Evolutionary conservation across 108 stramenopile species (phyloP).

Genomic region (Conticribra weissflogii): DNA sequence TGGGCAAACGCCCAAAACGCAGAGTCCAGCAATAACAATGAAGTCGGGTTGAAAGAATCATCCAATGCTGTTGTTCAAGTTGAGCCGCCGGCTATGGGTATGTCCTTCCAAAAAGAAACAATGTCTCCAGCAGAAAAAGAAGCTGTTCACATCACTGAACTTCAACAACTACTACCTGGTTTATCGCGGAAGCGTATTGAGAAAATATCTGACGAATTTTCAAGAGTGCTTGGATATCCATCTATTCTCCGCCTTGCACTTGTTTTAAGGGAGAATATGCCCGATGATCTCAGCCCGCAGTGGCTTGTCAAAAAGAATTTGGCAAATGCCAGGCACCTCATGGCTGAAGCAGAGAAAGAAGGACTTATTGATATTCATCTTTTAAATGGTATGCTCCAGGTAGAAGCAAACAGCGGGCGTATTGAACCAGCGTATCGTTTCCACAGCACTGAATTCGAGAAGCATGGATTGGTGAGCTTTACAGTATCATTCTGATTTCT

Average conservation of each 20-base stretch:
- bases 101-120: conserved; percentile 22
- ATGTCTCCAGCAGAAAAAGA: conserved; percentile 24
- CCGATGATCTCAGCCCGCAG: conserved; percentile 59
- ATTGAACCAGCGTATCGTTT: conserved; percentile 67
- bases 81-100: conserved; percentile 14
- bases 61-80: not conserved
- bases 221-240: conserved; percentile 64
- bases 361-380: conserved; percentile 68
- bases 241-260: conserved; percentile 72
- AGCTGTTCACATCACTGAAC: conserved; percentile 48
- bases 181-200: conserved; percentile 64
- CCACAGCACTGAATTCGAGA: conserved; percentile 61
- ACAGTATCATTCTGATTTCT: no score
- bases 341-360: conserved; percentile 64
- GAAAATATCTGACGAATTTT: conserved; percentile 66
- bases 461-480: conserved; percentile 55
- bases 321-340: conserved; percentile 60
- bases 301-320: conserved; percentile 67
- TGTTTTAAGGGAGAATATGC: conserved; percentile 80
- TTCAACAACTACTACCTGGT: conserved; percentile 63
- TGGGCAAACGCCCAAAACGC: conserved; percentile 31
- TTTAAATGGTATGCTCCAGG: conserved; percentile 75
- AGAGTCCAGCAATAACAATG: conserved; percentile 3
- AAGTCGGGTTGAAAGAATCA: not conserved
- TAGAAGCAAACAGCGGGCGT: conserved; percentile 61